Base-by-base conservation (phyloP, 2,329 filamentous ascomycete species). In the Alternaria brassicae region DNA sequence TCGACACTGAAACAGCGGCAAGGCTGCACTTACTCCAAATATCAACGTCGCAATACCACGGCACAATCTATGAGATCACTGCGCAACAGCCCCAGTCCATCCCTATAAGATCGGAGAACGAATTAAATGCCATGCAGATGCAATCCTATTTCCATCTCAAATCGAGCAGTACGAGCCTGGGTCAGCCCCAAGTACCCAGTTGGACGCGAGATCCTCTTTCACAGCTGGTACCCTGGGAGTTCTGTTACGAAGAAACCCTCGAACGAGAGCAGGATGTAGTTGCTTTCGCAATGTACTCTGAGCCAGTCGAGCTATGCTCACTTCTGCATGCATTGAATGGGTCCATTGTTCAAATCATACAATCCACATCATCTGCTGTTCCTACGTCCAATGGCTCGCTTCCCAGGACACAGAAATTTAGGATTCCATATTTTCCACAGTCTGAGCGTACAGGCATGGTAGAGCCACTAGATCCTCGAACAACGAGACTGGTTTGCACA, bases 111-210 rank as follows among this genome's bases (percentile, higher is more conserved):
- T 90, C 88, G 9, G 84, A 89, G 0, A 83, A 86, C 0, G 88
- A 93, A 61, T 77, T 91, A 3, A 81, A 90, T 50, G 84, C 85
- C 6, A 92, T 94, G 89, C 90, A 93, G 66, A 86, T 84, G n/a
- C 88, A 92, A 83, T 89, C 90, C 0, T 94, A 93, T 68, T 92
- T 94, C 69, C 91, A 94, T 71, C 72, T 64, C 48, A 47, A 56
- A 58, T 28, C 53, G 44, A 28, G 58, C 58, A 21, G 64, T 66
- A 40, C 49, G 65, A 54, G 36, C 19, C 6, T 13, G 9, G 37
- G 44, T 51, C 30, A 60, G 60, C 8, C 65, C 65, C 49, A 67
- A 40, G 62, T 60, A 63, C 53, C 76, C 19, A 75, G 72, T 42
- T 91, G 88, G 85, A 78, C 83, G 51, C 60, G 81, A 0, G 80